Percentiles rank a stretch among this genome's conserved stretches.
Evolutionary conservation across 345 rosid genomes (phyloP).

Genomic region (Rhodomyrtus tomentosa): DNA sequence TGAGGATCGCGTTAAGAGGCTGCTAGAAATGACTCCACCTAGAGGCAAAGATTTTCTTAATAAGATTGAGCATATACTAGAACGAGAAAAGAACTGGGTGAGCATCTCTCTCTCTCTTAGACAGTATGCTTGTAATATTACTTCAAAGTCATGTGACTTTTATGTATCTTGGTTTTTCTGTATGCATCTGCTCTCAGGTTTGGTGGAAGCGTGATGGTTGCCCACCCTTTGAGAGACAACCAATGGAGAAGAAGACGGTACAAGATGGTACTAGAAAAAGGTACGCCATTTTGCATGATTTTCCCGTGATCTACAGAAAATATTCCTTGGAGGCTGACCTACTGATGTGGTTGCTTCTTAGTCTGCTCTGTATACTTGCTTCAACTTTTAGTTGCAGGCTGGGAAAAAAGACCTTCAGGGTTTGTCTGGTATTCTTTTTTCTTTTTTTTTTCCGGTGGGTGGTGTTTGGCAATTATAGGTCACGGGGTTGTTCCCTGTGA

Average conservation of each 20-base stretch:
- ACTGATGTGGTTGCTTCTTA: neutral
- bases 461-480: neutral
- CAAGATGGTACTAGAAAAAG: constrained; percentile 67
- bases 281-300: constrained; percentile 14
- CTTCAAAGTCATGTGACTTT: neutral
- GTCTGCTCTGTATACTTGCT: neutral
- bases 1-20: constrained; percentile 82
- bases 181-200: constrained; percentile 29
- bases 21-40: constrained; percentile 90
- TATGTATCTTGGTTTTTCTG: neutral
- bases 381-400: neutral
- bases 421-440: neutral
- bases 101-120: constrained; percentile 1
- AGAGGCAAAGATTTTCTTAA: constrained; percentile 78
- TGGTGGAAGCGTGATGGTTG: constrained; percentile 99
- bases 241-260: constrained; percentile 43
- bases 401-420: neutral
- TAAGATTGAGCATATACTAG: constrained; percentile 76
- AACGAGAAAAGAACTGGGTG: constrained; percentile 98
- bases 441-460: neutral
- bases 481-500: neutral
- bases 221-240: constrained; percentile 91
- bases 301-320: neutral
- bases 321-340: neutral
- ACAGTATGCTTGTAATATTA: neutral